phyloP scores from a whole-genome alignment of 1,284 basidiomycete species.

The Naganishia sp. region DNA sequence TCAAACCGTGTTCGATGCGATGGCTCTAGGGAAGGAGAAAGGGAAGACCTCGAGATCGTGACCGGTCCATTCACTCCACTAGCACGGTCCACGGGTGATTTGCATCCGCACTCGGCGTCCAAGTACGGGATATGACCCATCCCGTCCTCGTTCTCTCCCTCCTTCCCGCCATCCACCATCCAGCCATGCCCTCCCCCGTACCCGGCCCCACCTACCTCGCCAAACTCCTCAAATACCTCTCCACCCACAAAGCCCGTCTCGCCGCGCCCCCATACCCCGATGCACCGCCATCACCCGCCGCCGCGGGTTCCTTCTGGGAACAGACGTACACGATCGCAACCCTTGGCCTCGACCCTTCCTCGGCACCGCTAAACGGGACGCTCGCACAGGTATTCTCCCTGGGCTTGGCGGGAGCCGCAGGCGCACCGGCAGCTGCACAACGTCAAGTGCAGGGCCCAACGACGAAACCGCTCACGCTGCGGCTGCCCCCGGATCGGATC shows the following conservation, averaged over 20 bases:
- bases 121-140: too few relatives aligned
- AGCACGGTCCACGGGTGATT: too few relatives aligned
- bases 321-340: constrained; percentile 53
- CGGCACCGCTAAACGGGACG: constrained; percentile 44
- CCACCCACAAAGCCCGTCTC: constrained; percentile 46
- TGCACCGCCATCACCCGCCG: constrained; percentile 20
- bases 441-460: constrained; percentile 15
- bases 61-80: too few relatives aligned
- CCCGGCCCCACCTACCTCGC: constrained; percentile 44
- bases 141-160: too few relatives aligned
- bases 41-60: too few relatives aligned
- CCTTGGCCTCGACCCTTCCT: constrained; percentile 50
- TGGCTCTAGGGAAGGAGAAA: too few relatives aligned
- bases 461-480: constrained; percentile 46
- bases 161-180: neutral
- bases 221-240: constrained; percentile 51
- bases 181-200: constrained; percentile 34
- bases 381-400: constrained; percentile 49
- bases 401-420: constrained; percentile 43
- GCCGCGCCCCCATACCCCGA: constrained; percentile 37
- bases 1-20: too few relatives aligned
- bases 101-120: too few relatives aligned
- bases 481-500: constrained; percentile 51
- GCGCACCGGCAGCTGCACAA: constrained; percentile 20
- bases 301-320: constrained; percentile 35